Conservation (phyloP, 805 yeast genomes). For the Scheffersomyces spartinae region DNA sequence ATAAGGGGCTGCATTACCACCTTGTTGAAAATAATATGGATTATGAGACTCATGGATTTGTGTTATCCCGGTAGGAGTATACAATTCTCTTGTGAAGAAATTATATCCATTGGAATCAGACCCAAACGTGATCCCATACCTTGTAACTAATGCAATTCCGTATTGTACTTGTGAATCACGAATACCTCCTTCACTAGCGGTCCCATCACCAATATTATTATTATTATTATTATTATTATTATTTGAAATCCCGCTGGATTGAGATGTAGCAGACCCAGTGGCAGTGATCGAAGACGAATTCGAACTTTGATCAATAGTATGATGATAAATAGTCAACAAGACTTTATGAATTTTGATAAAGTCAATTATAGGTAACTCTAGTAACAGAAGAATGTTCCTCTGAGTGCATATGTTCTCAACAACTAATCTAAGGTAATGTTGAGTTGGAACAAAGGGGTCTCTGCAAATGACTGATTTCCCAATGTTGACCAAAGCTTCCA, state of each 20-base stretch:
- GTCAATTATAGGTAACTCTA: slow-evolving; percentile 49
- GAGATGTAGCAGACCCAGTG: background rate
- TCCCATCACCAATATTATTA: slow-evolving; percentile 4
- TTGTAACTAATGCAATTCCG: slow-evolving; percentile 49
- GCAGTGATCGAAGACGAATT: slow-evolving; percentile 1
- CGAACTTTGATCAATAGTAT: slow-evolving; percentile 4
- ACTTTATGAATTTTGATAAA: slow-evolving; percentile 61
- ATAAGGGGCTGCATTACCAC: too few species aligned
- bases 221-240: slow-evolving; percentile 6
- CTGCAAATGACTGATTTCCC: slow-evolving; percentile 72
- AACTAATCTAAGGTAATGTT: slow-evolving; percentile 64
- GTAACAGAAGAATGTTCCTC: slow-evolving; percentile 44
- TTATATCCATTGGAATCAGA: slow-evolving; percentile 52
- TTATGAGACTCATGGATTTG: slow-evolving; percentile 13
- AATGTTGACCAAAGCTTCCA: slow-evolving; percentile 69
- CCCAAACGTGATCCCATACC: slow-evolving; percentile 59
- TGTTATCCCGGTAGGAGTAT: slow-evolving; percentile 21
- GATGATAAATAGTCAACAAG: slow-evolving; percentile 43
- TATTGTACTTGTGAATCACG: slow-evolving; percentile 38
- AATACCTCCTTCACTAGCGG: slow-evolving; percentile 13
- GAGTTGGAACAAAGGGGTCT: slow-evolving; percentile 78
- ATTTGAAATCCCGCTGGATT: background rate
- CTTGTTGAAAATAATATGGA: too few species aligned
- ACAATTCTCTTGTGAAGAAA: slow-evolving; percentile 36
- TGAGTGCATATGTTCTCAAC: slow-evolving; percentile 70